Conservation (phyloP, 2,329 filamentous ascomycete species). For the Coleophoma eucalyptorum region DNA sequence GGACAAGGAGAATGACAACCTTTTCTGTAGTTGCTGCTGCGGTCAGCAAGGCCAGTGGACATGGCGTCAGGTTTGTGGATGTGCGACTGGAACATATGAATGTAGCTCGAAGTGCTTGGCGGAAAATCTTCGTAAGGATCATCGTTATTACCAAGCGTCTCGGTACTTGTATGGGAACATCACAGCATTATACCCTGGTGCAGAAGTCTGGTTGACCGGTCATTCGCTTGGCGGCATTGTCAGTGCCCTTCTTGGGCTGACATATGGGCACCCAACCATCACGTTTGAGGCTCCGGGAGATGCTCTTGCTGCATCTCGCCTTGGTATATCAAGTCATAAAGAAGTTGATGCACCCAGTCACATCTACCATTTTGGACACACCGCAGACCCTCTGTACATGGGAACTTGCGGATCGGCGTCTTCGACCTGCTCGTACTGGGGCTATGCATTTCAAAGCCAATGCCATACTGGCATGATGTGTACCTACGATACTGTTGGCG, state of each 20-base stretch:
- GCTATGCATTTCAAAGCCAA: constrained; percentile 83
- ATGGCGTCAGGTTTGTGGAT: constrained; percentile 88
- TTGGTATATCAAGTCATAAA: constrained; percentile 81
- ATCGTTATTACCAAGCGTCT: constrained; percentile 84
- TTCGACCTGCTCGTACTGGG: constrained; percentile 78
- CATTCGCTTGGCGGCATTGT: constrained; percentile 92
- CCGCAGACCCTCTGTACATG: constrained; percentile 89
- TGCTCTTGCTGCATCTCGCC: constrained; percentile 75
- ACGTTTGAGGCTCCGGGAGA: constrained; percentile 92
- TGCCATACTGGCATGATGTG: constrained; percentile 86
- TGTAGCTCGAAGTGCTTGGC: constrained; percentile 88
- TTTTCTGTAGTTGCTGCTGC: constrained; percentile 96
- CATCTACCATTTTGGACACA: constrained; percentile 82
- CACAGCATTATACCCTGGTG: constrained; percentile 76
- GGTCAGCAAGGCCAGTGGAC: constrained; percentile 84
- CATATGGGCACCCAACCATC: constrained; percentile 80
- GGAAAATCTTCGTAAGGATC: constrained; percentile 70
- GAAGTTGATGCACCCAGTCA: constrained; percentile 58
- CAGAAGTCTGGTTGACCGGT: constrained; percentile 82
- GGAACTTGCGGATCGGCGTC: constrained; percentile 86
- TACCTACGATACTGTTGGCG: constrained; percentile 83
- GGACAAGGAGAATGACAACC: constrained; percentile 93
- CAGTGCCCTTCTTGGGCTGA: constrained; percentile 77
- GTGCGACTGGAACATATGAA: constrained; percentile 75
- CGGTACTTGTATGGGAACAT: constrained; percentile 89